Evolutionary conservation across 164 flowering plant genomes (phyloP), one percentile per base, ranked within the genome.

Genomic region (Chloranthus sessilifolius): DNA sequence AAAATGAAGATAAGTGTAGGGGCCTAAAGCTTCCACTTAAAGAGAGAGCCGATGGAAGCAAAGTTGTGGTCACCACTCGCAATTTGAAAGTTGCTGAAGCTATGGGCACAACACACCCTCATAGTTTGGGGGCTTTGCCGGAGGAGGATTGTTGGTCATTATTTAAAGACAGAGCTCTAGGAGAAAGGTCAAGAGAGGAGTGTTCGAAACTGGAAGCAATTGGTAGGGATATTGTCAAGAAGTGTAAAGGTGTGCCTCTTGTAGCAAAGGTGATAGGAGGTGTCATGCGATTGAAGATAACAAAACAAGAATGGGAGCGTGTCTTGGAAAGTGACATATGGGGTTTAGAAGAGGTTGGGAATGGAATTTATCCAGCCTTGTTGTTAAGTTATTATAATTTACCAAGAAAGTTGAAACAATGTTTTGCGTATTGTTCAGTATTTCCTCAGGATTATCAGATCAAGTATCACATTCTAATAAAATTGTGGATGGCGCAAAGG

Each of bases 31-130:
- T 5, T 21, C 24, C 15, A 12, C 21, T 41, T 22, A 4, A 11
- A 6, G 7, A 5, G 7, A n/a, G 44, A 21, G 1, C 23, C 7
- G 2, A 41, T 4, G 8, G 24, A 17, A 16, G 44, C 7, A 41
- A 16, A 16, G 17, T 39, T 39, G n/a, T 39, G 43, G 3, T 39
- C 7, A 39, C 43, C 43, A 39, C 43, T n/a, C 43, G 43, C 43
- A 39, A 20, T 16, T 1, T 1, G 0, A 39, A 39, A 17, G 9
- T 14, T 0, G 43, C 43, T 2, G 20, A 17, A n/a, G 20, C 17
- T 7, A 21, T 41, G 44, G 21, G 22, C 14, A 21, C 12, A 7
- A 20, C 0, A 9, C 24, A 7, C 5, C 14, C 0, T 2, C 1
- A 21, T 16, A 2, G 2, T 17, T 20, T 41, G 44, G 12, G 10